These are phyloP conservation scores for Thymus quinquecostatus DNA, from an alignment of 257 asterid genomes.

Conservation along the genomic window DNA sequence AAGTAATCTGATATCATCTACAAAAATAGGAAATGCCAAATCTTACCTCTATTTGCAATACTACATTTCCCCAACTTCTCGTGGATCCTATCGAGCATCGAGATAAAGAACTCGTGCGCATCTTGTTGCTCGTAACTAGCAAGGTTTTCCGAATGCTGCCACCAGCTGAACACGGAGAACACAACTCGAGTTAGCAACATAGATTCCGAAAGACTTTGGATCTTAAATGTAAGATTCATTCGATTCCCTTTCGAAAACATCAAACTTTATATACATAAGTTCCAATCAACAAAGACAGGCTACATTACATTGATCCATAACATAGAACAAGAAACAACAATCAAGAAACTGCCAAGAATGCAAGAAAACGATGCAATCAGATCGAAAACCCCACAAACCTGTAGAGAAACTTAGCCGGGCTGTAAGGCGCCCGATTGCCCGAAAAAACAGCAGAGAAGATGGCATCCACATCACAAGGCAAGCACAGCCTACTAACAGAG, in stretches of 20 bases:
- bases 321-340: constrained; percentile 1
- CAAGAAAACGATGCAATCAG: constrained; percentile 7
- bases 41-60: constrained; percentile 50
- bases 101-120: constrained; percentile 73
- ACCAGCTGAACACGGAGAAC: constrained; percentile 57
- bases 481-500: constrained; percentile 51
- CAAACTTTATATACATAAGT: not conserved
- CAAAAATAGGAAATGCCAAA: constrained; percentile 4
- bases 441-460: constrained; percentile 66
- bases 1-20: constrained; percentile 10
- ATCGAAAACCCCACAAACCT: constrained; percentile 47
- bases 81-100: constrained; percentile 69
- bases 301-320: not conserved
- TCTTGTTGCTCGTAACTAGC: constrained; percentile 76
- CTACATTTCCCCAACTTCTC: constrained; percentile 60
- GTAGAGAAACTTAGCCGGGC: constrained; percentile 77
- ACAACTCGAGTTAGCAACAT: constrained; percentile 16
- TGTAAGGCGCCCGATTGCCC: constrained; percentile 62
- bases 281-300: too few species aligned
- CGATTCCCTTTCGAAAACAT: not conserved
- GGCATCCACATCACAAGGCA: constrained; percentile 72
- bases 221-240: not conserved
- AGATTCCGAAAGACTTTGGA: not conserved
- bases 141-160: constrained; percentile 73
- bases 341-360: constrained; percentile 16